These are phyloP conservation scores for Paramecium biaurelia DNA, from an alignment of 73 alveolate genomes.

Conservation along the genomic window DNA sequence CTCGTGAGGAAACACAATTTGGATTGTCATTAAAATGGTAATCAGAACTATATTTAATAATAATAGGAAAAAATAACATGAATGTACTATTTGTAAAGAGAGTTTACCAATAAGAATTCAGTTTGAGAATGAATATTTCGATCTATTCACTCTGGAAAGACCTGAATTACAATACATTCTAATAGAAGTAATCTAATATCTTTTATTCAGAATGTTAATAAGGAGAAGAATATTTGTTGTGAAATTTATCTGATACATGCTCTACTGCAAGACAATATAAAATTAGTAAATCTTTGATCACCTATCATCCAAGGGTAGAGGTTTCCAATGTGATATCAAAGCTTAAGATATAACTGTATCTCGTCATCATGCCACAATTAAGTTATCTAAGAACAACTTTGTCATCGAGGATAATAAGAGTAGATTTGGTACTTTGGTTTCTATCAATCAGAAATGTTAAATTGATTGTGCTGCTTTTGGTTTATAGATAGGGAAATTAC, in stretches of 20 bases:
- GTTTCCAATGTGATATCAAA: conserved; percentile 15
- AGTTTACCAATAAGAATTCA: not conserved
- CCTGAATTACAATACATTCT: conserved; percentile 28
- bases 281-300: not conserved
- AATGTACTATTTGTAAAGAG: conserved; percentile 10
- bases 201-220: not conserved
- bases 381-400: not conserved
- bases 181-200: not conserved
- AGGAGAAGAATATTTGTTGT: not conserved
- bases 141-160: conserved; percentile 18
- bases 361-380: conserved; percentile 16
- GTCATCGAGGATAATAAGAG: conserved; percentile 11
- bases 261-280: not conserved
- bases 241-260: conserved; percentile 22
- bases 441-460: not conserved
- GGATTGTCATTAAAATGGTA: conserved; percentile 21
- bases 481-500: not conserved
- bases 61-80: not conserved
- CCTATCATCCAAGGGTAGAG: not conserved
- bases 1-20: conserved; percentile 11
- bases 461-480: not conserved
- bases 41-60: not conserved
- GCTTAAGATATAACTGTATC: conserved; percentile 35
- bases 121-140: not conserved
- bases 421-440: conserved; percentile 16